Evolutionary conservation across 2,329 filamentous ascomycete genomes (phyloP), one percentile per base, ranked within the genome.

Genomic region (Tolypocladium ovalisporum): DNA sequence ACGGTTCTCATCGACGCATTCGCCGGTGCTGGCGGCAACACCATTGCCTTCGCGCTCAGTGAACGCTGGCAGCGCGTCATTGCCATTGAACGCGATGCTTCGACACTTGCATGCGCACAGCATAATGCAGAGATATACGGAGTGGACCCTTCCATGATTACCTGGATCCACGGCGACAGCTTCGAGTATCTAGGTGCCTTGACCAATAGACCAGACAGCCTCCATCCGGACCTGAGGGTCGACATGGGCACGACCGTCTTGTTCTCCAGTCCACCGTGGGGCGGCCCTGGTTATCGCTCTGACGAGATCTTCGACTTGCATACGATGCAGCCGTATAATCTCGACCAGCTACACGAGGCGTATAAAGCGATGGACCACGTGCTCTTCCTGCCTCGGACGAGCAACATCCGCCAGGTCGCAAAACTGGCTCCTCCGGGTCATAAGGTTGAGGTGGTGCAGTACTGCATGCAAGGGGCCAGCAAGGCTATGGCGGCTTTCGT

Each of bases 111-210:
- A 52, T 99, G 95, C 72, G 94, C 91, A 32, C 92, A 96, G 74
- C 86, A 95, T 70, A 99, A 99, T 69, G 91, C 94, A 9, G 78
- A 84, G 56, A 76, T 97, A 52, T 96, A 97, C 68, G 92, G 87
- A 4, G 88, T 96, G 0, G 75, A 77, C 3, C 81, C 86, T 54
- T 84, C 68, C 13, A 58, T 83, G 66, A 93, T 99, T 65, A 88
- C 85, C 56, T 99, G 91, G 87, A 81, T 97, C 40, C 78, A 88
- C 56, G 92, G 87, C 4, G 92, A 97, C 73, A 94, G 88, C 68
- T 95, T 99, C 67, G 80, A 89, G 39, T 84, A 85, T 53, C 72
- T 96, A 29, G 71, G 78, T n/a, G 67, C 71, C 34, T 66, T 79
- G 8, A 62, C 71, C 49, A 68, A 73, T 54, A 63, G 64, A 6